Percentiles rank a stretch among this genome's conserved stretches.
Conservation (phyloP, 2,329 filamentous ascomycete species). For the Knoxdaviesia capensis region DNA sequence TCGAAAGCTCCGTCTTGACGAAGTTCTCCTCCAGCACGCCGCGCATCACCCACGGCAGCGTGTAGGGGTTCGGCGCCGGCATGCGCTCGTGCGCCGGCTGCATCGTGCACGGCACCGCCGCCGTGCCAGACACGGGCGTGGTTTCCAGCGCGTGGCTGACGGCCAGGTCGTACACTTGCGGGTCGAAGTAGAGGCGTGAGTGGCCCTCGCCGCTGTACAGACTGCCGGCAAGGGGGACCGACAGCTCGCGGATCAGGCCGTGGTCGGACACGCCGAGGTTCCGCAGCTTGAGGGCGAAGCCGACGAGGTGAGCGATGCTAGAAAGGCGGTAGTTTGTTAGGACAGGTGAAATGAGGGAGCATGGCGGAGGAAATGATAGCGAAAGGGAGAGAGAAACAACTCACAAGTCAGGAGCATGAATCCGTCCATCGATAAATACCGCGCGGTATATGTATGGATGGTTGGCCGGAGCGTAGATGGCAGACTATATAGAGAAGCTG, state of each 20-base stretch:
- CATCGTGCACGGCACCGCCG: constrained; percentile 18
- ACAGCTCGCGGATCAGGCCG: constrained; percentile 78
- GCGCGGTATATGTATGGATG: constrained; percentile 90
- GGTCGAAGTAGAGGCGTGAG: constrained; percentile 80
- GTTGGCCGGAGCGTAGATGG: constrained; percentile 63
- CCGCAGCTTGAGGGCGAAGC: constrained; percentile 80
- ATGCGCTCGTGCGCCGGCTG: constrained; percentile 11
- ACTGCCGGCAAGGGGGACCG: constrained; percentile 70
- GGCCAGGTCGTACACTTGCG: constrained; percentile 63
- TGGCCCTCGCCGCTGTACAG: constrained; percentile 87
- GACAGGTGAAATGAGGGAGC: not conserved
- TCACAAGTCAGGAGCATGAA: constrained; percentile 80
- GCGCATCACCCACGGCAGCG: constrained; percentile 88
- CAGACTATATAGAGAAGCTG: constrained; percentile 33
- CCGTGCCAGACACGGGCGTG: constrained; percentile 23
- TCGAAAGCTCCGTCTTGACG: constrained; percentile 60
- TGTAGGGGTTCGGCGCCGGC: constrained; percentile 57
- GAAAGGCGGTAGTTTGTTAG: not conserved
- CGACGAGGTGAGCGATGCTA: constrained; percentile 70
- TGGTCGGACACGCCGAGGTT: constrained; percentile 89
- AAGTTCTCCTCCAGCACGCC: constrained; percentile 82
- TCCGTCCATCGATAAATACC: constrained; percentile 85
- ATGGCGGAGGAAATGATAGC: too few species aligned
- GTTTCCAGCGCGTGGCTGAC: constrained; percentile 58
- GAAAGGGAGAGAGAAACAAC: constrained; percentile 7